Evolutionary conservation across 2,329 filamentous ascomycete species (phyloP), one percentile per base, ranked within the genome.

Genomic region (Fusarium xylarioides): DNA sequence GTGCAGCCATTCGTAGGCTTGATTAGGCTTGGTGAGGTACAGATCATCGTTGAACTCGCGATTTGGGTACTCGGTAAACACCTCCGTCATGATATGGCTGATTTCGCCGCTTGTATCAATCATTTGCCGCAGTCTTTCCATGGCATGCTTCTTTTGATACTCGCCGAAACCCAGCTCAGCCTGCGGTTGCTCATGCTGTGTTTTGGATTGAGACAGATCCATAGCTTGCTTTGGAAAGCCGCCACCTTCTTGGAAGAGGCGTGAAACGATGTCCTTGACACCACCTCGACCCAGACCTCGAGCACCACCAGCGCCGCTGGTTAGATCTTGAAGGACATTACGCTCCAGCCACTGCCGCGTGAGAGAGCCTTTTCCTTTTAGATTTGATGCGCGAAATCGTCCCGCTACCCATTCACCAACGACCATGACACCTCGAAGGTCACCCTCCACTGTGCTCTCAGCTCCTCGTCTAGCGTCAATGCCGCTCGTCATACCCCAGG

Each of bases 31-130:
- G 38, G 91, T 93, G 37, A 99, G 90, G 75, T 94, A 92, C 2
- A 91, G 92, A 81, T 99, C 96, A 80, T 99, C 96, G 83, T 98
- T 97, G 82, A 93, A 99, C 26, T 95, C 91, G 76, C 95, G 93
- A 46, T 90, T 91, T 1, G 95, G 95, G 80, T 97, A 99, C 74
- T 93, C 89, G 28, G 92, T 87, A 79, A 98, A 97, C 76, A 97
- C 92, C 70, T 98, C 93, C 23, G 90, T 91, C 79, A 95, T 86
- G 77, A 97, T 92, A 66, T 92, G 89, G 79, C 95, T 93, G 49
- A 91, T 89, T 66, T 96, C 94, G 43, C 93, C 93, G 78, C 91
- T 92, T 1, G 93, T 92, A 70, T 95, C 91, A 35, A 95, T 85
- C 88, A 96, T 93, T 76, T 95, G 90, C 50, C 90, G 85, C 21